Percentiles rank a stretch among this genome's conserved stretches.
These are phyloP conservation scores for Xylaria venustula DNA, from an alignment of 495 filamentous ascomycete genomes.

Conservation along the genomic window DNA sequence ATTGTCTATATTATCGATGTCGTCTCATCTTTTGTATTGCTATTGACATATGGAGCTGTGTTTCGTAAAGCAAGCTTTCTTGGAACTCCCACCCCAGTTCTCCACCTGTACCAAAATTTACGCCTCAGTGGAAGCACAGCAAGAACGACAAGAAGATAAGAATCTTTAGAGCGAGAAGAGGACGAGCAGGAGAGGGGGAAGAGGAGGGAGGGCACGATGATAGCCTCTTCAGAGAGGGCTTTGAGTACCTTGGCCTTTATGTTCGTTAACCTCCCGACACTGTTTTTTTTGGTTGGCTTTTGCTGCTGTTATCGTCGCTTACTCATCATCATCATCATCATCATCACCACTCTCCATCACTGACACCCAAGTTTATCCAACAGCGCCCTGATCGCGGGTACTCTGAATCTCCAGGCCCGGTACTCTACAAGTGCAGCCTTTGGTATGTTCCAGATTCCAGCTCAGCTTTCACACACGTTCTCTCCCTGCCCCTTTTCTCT, in stretches of 20 bases:
- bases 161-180: neutral
- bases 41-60: too few species aligned
- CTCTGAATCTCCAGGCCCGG: neutral
- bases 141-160: too few species aligned
- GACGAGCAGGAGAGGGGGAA: too few species aligned
- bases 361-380: neutral
- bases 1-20: too few species aligned
- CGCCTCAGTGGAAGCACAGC: too few species aligned
- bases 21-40: too few species aligned
- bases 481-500: neutral
- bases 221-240: neutral
- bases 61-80: too few species aligned
- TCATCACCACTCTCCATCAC: neutral
- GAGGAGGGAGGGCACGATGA: neutral
- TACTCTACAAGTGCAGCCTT: neutral
- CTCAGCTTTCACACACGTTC: too few species aligned
- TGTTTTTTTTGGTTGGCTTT: too few species aligned
- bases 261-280: neutral
- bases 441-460: neutral
- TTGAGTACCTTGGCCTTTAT: neutral
- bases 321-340: neutral
- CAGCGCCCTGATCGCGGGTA: neutral
- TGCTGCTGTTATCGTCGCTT: too few species aligned
- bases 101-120: too few species aligned
- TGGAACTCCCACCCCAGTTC: too few species aligned